Evolutionary conservation across 495 filamentous ascomycete species (phyloP).

Genomic region (Penicillium silybi): DNA sequence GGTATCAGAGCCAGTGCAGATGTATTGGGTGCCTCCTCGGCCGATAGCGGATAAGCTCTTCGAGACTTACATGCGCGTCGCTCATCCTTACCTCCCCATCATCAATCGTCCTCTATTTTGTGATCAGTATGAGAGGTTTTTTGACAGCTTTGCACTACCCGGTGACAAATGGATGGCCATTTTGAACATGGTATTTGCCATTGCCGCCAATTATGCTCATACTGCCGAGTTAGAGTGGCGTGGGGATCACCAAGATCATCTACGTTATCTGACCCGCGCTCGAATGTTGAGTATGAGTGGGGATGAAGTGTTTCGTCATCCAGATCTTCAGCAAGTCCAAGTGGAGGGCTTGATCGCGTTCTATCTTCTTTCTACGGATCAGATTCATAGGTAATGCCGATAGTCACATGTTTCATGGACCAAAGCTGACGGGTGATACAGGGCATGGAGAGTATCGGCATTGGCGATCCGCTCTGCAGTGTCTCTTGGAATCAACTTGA

Average conservation of each 20-base stretch:
- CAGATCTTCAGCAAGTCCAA: constrained; percentile 54
- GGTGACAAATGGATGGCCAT: constrained; percentile 52
- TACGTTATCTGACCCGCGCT: constrained; percentile 53
- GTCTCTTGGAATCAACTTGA: constrained; percentile 57
- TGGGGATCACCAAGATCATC: constrained; percentile 44
- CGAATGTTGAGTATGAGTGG: constrained; percentile 47
- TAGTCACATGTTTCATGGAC: background rate
- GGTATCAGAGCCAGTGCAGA: constrained; percentile 39
- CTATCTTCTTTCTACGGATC: constrained; percentile 53
- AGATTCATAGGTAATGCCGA: constrained; percentile 52
- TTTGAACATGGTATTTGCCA: constrained; percentile 60
- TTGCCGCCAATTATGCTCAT: constrained; percentile 51
- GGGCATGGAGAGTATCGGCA: constrained; percentile 57
- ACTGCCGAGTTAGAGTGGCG: constrained; percentile 41
- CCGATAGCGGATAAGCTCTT: constrained; percentile 48
- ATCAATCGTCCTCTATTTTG: constrained; percentile 40
- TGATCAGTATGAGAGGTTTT: constrained; percentile 32
- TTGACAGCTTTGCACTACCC: constrained; percentile 19
- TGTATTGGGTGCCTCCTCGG: constrained; percentile 47
- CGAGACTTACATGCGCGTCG: constrained; percentile 47
- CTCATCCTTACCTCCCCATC: constrained; percentile 58
- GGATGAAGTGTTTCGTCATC: constrained; percentile 44
- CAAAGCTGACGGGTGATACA: constrained; percentile 17
- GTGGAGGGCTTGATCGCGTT: constrained; percentile 52
- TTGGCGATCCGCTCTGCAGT: constrained; percentile 57